A percentile compares a stretch with the other conserved stretches of the same genome.
These are phyloP conservation scores for Rhizopus sp. DNA, from an alignment of 371 early-diverging fungal genomes.

Conservation along the genomic window DNA sequence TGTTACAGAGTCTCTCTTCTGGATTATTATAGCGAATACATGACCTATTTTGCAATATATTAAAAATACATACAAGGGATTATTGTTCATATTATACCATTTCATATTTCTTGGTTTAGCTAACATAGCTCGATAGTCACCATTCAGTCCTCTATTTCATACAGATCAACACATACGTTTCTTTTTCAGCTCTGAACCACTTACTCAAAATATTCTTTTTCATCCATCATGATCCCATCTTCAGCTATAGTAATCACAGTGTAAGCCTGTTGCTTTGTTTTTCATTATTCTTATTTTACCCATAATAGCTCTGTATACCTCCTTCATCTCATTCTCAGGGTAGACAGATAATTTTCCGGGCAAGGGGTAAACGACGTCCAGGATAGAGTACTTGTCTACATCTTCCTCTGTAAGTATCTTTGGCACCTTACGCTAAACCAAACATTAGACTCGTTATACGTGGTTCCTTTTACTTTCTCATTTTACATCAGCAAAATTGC, in stretches of 20 bases:
- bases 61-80: neutral
- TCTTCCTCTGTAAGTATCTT: slow-evolving; percentile 71
- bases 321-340: slow-evolving; percentile 76
- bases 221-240: slow-evolving; percentile 26
- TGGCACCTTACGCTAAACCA: slow-evolving; percentile 32
- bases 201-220: slow-evolving; percentile 50
- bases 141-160: slow-evolving; percentile 61
- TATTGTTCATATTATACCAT: slow-evolving; percentile 34
- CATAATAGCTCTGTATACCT: slow-evolving; percentile 72
- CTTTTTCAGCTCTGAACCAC: neutral
- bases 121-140: slow-evolving; percentile 79
- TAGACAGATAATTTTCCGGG: slow-evolving; percentile 82
- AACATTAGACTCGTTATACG: neutral
- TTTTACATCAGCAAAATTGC: slow-evolving; percentile 29
- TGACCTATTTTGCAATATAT: slow-evolving; percentile 24
- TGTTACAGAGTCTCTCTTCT: slow-evolving; percentile 57
- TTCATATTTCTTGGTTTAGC: slow-evolving; percentile 45
- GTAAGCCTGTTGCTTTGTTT: neutral
- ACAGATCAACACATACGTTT: neutral
- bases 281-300: slow-evolving; percentile 22
- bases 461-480: neutral
- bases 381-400: slow-evolving; percentile 67
- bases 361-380: slow-evolving; percentile 90
- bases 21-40: slow-evolving; percentile 69
- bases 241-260: slow-evolving; percentile 16